Percentiles rank a stretch among this genome's conserved stretches.
phyloP scores from a whole-genome alignment of 352 stramenopile species.

The Globisporangium rhizosaccharum region DNA sequence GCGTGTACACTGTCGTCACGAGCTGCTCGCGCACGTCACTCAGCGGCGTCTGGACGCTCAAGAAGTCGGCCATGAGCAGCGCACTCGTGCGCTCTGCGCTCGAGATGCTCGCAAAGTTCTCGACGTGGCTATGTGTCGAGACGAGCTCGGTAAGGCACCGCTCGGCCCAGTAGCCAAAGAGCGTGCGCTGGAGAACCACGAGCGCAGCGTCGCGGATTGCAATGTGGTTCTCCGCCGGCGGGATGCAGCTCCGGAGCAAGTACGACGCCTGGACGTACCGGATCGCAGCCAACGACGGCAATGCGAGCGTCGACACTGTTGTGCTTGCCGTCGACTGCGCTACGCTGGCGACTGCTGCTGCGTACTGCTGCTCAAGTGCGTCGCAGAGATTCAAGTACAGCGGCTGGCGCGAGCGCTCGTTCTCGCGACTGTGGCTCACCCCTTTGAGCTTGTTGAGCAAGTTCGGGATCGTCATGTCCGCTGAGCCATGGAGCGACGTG shows the following conservation, averaged over 20 bases:
- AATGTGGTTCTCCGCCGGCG: constrained; percentile 38
- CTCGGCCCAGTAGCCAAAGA: constrained; percentile 59
- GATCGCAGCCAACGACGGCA: constrained; percentile 6
- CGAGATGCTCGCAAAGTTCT: constrained; percentile 24
- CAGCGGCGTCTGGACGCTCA: constrained; percentile 59
- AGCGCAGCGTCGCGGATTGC: constrained; percentile 35
- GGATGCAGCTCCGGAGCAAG: constrained; percentile 51
- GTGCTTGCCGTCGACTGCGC: neutral
- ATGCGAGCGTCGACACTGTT: neutral
- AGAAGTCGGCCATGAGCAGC: constrained; percentile 70
- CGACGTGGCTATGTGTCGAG: constrained; percentile 26
- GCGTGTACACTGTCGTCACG: constrained; percentile 56
- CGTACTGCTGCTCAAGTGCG: constrained; percentile 43
- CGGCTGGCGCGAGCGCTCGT: constrained; percentile 31
- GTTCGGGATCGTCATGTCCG: constrained; percentile 44
- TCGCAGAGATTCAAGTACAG: constrained; percentile 60
- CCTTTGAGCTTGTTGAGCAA: constrained; percentile 53
- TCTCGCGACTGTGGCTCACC: constrained; percentile 3
- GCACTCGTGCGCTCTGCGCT: constrained; percentile 43
- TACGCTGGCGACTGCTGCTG: neutral
- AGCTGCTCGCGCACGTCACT: constrained; percentile 26
- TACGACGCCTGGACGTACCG: constrained; percentile 56
- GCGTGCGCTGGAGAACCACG: constrained; percentile 30
- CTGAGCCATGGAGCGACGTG: constrained; percentile 42
- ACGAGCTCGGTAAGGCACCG: constrained; percentile 49